phyloP scores from a whole-genome alignment of 129 eudicot species.

The Tagetes patula region DNA sequence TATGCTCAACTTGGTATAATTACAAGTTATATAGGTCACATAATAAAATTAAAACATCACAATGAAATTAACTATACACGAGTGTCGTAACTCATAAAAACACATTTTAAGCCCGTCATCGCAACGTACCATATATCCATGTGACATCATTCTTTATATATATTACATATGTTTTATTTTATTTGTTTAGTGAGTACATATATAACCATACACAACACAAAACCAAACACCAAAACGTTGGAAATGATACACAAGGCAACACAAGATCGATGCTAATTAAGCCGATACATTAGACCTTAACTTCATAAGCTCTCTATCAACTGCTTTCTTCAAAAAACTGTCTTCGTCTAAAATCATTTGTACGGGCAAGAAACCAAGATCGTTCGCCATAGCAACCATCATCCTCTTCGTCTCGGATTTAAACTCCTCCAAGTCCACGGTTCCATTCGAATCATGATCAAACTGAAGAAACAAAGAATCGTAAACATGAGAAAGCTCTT shows the following conservation, averaged over 20 bases:
- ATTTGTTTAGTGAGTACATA: constrained; percentile 12
- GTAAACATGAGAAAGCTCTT: constrained; percentile 37
- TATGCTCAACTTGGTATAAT: no score
- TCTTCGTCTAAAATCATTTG: constrained; percentile 57
- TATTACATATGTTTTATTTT: neutral
- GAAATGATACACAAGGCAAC: neutral
- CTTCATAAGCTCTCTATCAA: constrained; percentile 39
- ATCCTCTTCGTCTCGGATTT: constrained; percentile 52
- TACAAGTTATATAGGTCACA: no score
- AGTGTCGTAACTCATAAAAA: no score
- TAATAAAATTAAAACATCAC: no score
- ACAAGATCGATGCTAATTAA: neutral
- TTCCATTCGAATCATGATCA: constrained; percentile 47
- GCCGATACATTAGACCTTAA: constrained; percentile 2
- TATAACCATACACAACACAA: neutral
- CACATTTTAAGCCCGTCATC: no score
- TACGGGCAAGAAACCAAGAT: constrained; percentile 52
- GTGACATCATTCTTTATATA: neutral
- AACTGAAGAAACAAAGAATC: constrained; percentile 44
- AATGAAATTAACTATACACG: no score
- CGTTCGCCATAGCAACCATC: constrained; percentile 57
- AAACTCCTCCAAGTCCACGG: constrained; percentile 50
- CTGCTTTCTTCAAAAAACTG: constrained; percentile 48
- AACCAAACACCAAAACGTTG: constrained; percentile 14
- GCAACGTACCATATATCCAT: no score